These are phyloP conservation scores for Viridothelium virens DNA, from an alignment of 495 filamentous ascomycete genomes.

Conservation along the genomic window DNA sequence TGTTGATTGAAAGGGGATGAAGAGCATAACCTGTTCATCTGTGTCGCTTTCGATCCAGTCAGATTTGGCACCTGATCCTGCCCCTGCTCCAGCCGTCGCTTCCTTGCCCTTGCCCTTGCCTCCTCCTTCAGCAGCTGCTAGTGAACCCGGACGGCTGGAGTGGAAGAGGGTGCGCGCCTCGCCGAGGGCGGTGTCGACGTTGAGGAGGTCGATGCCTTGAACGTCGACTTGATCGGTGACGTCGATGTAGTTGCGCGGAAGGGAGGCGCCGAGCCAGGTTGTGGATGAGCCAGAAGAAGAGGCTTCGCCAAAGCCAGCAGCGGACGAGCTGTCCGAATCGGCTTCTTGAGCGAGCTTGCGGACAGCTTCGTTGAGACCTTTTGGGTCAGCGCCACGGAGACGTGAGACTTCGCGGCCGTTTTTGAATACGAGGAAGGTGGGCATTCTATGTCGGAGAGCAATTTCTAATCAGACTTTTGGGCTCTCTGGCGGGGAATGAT, in stretches of 20 bases:
- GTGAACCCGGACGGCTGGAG: slow-evolving; percentile 53
- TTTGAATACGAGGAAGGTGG: slow-evolving; percentile 89
- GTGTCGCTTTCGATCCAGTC: slow-evolving; percentile 99
- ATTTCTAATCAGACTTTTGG: slow-evolving; percentile 11
- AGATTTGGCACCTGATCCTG: slow-evolving; percentile 35
- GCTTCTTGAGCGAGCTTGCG: slow-evolving; percentile 66
- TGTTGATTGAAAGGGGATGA: slow-evolving; percentile 78
- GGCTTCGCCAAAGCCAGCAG: slow-evolving; percentile 37
- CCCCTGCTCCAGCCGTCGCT: slow-evolving; percentile 41
- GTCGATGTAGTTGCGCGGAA: slow-evolving; percentile 75
- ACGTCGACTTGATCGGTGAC: slow-evolving; percentile 73
- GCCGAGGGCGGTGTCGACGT: slow-evolving; percentile 65
- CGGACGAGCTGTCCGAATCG: slow-evolving; percentile 41
- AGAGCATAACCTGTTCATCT: slow-evolving; percentile 96
- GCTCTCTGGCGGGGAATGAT: not conserved
- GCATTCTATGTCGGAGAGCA: slow-evolving; percentile 41
- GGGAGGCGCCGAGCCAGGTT: slow-evolving; percentile 61
- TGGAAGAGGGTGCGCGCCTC: slow-evolving; percentile 66
- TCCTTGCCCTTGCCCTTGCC: slow-evolving; percentile 35
- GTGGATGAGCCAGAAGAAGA: slow-evolving; percentile 28
- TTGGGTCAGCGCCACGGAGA: slow-evolving; percentile 64
- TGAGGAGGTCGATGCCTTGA: slow-evolving; percentile 77
- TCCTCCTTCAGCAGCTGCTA: slow-evolving; percentile 47
- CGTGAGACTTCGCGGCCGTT: slow-evolving; percentile 57
- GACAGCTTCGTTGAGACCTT: slow-evolving; percentile 59